Evolutionary conservation across 2,329 filamentous ascomycete genomes (phyloP).

Genomic region (Stagonosporopsis tanaceti): DNA sequence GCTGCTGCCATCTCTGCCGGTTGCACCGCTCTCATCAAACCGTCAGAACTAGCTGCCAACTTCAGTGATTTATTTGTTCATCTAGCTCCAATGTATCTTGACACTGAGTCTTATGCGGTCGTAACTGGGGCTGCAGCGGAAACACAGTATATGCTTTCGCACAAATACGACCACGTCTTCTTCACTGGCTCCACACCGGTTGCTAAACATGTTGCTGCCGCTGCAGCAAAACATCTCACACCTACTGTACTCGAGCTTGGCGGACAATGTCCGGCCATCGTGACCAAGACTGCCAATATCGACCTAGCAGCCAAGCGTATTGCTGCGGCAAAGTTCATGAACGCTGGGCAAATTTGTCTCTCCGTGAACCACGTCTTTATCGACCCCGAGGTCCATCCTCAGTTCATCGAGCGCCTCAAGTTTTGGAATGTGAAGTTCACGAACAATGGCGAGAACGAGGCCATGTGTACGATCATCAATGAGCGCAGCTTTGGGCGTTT

Average conservation of each 20-base stretch:
- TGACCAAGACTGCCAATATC: slow-evolving; percentile 3
- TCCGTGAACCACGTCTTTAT: slow-evolving; percentile 9
- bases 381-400: neutral
- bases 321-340: slow-evolving; percentile 6
- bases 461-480: slow-evolving; percentile 9
- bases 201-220: slow-evolving; percentile 3
- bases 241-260: slow-evolving; percentile 7
- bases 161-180: slow-evolving; percentile 3
- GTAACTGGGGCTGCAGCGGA: slow-evolving; percentile 2
- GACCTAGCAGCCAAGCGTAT: slow-evolving; percentile 7
- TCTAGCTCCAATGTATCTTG: neutral
- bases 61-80: neutral
- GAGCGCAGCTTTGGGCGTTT: slow-evolving; percentile 7
- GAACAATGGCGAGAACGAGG: neutral
- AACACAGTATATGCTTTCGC: slow-evolving; percentile 5
- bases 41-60: slow-evolving; percentile 1
- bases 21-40: slow-evolving; percentile 7
- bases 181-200: slow-evolving; percentile 5
- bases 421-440: slow-evolving; percentile 1
- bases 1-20: slow-evolving; percentile 10
- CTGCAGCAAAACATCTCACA: neutral
- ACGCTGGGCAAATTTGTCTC: slow-evolving; percentile 2
- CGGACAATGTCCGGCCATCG: slow-evolving; percentile 5
- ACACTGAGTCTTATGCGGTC: neutral
- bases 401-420: slow-evolving; percentile 2